Conservation (phyloP, 306 rosid species). For the Quercus berberidifolia region DNA sequence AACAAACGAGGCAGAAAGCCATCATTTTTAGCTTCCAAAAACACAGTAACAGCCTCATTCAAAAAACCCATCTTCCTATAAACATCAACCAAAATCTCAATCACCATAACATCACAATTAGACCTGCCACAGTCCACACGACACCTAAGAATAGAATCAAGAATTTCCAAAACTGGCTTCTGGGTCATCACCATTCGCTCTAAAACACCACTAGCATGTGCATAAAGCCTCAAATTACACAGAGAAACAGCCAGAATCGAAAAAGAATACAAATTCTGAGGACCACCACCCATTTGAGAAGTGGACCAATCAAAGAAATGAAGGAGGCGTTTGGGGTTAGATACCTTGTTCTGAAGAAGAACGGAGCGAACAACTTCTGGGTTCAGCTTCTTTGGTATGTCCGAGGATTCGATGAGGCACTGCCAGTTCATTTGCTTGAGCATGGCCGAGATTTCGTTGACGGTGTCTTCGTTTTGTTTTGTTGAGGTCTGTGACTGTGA, state of each 20-base stretch:
- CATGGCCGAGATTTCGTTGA: conserved; percentile 23
- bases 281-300: conserved; percentile 30
- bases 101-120: conserved; percentile 17
- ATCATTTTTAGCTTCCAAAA: conserved; percentile 29
- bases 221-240: conserved; percentile 32
- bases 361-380: conserved; percentile 34
- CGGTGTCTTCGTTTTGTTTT: not conserved
- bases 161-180: conserved; percentile 30
- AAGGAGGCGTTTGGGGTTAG: conserved; percentile 33
- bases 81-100: conserved; percentile 37
- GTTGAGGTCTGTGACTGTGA: not conserved
- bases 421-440: conserved; percentile 34
- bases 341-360: conserved; percentile 16
- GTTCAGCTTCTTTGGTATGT: conserved; percentile 28
- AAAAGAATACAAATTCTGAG: conserved; percentile 28
- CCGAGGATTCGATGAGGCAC: conserved; percentile 15
- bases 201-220: conserved; percentile 28
- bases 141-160: conserved; percentile 31
- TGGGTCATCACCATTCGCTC: conserved; percentile 32
- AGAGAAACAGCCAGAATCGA: conserved; percentile 46
- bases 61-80: conserved; percentile 32
- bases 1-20: conserved; percentile 34
- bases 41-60: conserved; percentile 37
- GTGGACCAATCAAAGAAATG: conserved; percentile 38
- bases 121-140: conserved; percentile 22